phyloP scores from a whole-genome alignment of 441 rosid species.

The Sinapis alba region DNA sequence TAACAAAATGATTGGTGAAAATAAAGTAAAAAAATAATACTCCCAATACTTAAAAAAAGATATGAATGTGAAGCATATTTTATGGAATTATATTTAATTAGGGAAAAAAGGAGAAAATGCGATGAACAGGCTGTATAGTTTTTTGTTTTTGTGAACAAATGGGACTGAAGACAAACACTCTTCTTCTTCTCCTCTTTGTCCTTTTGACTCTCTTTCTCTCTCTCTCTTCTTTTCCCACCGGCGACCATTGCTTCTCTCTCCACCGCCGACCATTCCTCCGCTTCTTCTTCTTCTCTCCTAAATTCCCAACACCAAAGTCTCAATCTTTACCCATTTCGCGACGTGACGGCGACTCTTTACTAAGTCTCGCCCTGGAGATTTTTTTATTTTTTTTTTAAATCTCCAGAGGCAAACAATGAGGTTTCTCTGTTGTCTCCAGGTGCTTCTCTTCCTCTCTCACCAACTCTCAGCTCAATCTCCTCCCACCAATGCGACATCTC shows the following conservation, averaged over 20 bases:
- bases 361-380: slow-evolving; percentile 42
- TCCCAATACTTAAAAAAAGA: not conserved
- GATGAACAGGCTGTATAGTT: slow-evolving; percentile 43
- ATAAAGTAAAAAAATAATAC: slow-evolving; percentile 13
- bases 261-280: slow-evolving; percentile 30
- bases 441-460: slow-evolving; percentile 20
- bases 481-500: slow-evolving; percentile 44
- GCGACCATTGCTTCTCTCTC: slow-evolving; percentile 40
- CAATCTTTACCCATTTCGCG: not conserved
- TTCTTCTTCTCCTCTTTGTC: slow-evolving; percentile 37
- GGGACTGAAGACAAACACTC: slow-evolving; percentile 43
- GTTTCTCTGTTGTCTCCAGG: slow-evolving; percentile 30
- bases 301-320: not conserved
- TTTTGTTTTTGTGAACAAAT: slow-evolving; percentile 35
- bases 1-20: slow-evolving; percentile 35
- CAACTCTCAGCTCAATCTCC: slow-evolving; percentile 34
- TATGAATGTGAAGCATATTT: slow-evolving; percentile 10
- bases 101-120: slow-evolving; percentile 29
- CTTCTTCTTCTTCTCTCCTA: slow-evolving; percentile 10
- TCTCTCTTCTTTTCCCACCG: slow-evolving; percentile 33
- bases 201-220: slow-evolving; percentile 32
- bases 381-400: too few species aligned
- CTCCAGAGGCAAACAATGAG: slow-evolving; percentile 37
- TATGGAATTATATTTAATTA: not conserved
- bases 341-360: slow-evolving; percentile 43